Percentiles rank a stretch among this genome's conserved stretches.
Evolutionary conservation across 306 rosid genomes (phyloP).

Genomic region (Acacia acuminata): DNA sequence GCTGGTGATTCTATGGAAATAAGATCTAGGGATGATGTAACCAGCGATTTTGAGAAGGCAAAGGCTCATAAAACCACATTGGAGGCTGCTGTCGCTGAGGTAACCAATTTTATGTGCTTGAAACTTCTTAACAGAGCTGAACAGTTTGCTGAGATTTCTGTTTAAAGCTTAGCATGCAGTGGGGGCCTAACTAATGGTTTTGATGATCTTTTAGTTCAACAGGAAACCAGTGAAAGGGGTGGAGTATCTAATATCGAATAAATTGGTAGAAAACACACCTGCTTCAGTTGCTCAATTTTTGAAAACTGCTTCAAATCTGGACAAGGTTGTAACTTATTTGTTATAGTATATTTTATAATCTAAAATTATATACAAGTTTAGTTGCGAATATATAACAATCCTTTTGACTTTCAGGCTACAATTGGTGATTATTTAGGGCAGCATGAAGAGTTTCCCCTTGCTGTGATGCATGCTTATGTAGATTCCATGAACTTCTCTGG

Average conservation of each 20-base stretch:
- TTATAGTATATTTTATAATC: constrained; percentile 17
- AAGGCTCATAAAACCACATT: constrained; percentile 95
- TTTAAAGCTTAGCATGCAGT: constrained; percentile 29
- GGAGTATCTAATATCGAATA: constrained; percentile 80
- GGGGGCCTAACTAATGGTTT: constrained; percentile 50
- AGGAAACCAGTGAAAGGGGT: constrained; percentile 86
- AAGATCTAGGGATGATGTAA: constrained; percentile 66
- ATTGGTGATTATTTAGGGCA: constrained; percentile 98
- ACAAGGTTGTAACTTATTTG: constrained; percentile 68
- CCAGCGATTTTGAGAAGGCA: constrained; percentile 88
- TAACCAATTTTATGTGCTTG: constrained; percentile 31
- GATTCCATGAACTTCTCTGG: constrained; percentile 89
- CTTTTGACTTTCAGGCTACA: constrained; percentile 69
- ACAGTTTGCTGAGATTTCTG: constrained; percentile 4
- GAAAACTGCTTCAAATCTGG: constrained; percentile 77
- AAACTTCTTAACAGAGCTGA: constrained; percentile 21
- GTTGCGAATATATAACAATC: constrained; percentile 25
- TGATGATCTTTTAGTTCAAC: constrained; percentile 80
- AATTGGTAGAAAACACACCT: constrained; percentile 83
- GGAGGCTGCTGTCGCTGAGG: constrained; percentile 95
- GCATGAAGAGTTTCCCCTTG: constrained; percentile 97
- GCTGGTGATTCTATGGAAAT: constrained; percentile 66
- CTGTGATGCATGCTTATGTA: constrained; percentile 97
- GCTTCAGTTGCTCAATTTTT: constrained; percentile 92
- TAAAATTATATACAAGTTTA: constrained; percentile 31